A percentile compares a stretch with the other conserved stretches of the same genome.
These are phyloP conservation scores for Intubia oerlemansii DNA, from an alignment of 2,329 filamentous ascomycete genomes.

Conservation along the genomic window DNA sequence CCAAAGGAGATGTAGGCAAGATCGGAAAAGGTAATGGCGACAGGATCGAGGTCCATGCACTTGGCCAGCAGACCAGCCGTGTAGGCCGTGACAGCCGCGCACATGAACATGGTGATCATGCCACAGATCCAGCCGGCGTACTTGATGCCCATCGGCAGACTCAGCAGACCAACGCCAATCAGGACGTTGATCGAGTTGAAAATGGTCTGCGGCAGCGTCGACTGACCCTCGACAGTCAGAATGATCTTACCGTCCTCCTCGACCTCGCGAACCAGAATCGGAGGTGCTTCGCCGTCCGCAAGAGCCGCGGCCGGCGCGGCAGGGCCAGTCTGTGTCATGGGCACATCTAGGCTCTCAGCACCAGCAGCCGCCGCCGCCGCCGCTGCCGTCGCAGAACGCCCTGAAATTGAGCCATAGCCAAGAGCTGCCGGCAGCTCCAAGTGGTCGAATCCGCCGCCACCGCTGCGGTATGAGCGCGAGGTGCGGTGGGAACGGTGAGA, in stretches of 20 bases:
- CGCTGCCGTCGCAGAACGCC: too few relatives aligned
- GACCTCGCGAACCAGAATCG: constrained; percentile 71
- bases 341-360: constrained; percentile 11
- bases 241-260: constrained; percentile 75
- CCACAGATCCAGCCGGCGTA: constrained; percentile 82
- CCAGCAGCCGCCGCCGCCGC: too few relatives aligned
- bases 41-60: constrained; percentile 70
- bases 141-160: constrained; percentile 68
- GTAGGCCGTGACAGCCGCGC: constrained; percentile 59
- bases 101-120: constrained; percentile 49
- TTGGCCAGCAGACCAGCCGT: constrained; percentile 70
- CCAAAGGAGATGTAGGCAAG: constrained; percentile 84
- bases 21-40: constrained; percentile 84
- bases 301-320: constrained; percentile 13
- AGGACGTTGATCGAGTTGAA: constrained; percentile 93
- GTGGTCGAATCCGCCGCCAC: constrained; percentile 1
- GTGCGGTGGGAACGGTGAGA: constrained; percentile 44
- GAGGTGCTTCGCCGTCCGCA: constrained; percentile 39
- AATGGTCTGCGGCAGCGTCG: constrained; percentile 84
- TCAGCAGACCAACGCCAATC: constrained; percentile 76
- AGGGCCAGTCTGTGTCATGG: constrained; percentile 29
- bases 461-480: too few relatives aligned
- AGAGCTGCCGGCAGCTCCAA: background rate
- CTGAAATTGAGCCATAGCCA: constrained; percentile 24
- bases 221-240: constrained; percentile 72